Evolutionary conservation across 2,329 filamentous ascomycete species (phyloP).

Genomic region (Neofusicoccum cordaticola): DNA sequence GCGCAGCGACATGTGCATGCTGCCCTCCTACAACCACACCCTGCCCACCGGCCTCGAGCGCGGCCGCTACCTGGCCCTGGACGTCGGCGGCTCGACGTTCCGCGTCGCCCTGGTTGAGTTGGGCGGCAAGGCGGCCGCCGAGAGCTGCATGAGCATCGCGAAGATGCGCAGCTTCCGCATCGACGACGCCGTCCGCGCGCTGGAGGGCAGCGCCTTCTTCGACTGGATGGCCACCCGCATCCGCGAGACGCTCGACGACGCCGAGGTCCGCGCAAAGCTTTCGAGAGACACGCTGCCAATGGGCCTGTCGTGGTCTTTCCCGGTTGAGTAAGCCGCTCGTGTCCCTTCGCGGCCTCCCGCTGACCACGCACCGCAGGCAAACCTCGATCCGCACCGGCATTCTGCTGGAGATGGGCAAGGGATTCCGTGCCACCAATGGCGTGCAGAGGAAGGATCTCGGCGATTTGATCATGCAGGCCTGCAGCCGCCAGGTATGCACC

Average conservation of each 20-base stretch:
- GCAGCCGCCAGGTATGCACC: constrained; percentile 45
- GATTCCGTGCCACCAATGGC: constrained; percentile 59
- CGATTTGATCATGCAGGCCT: constrained; percentile 58
- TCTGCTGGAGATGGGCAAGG: constrained; percentile 63
- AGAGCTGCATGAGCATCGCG: constrained; percentile 49
- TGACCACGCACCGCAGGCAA: constrained; percentile 39
- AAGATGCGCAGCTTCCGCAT: constrained; percentile 56
- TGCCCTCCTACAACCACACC: constrained; percentile 63
- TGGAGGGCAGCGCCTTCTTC: constrained; percentile 59
- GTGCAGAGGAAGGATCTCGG: constrained; percentile 59
- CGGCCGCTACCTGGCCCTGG: constrained; percentile 60
- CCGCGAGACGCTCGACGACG: constrained; percentile 49
- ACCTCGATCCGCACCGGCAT: constrained; percentile 58
- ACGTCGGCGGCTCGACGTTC: constrained; percentile 66
- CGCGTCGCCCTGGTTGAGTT: constrained; percentile 60
- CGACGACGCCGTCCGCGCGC: constrained; percentile 53
- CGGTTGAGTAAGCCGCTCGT: constrained; percentile 49
- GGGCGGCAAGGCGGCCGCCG: constrained; percentile 43
- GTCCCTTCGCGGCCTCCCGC: not conserved
- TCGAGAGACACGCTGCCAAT: constrained; percentile 46
- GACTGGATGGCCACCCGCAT: constrained; percentile 66
- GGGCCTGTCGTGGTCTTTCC: constrained; percentile 66
- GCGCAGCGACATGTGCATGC: constrained; percentile 59
- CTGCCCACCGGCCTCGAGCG: constrained; percentile 58
- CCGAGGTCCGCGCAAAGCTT: constrained; percentile 27